Evolutionary conservation across 805 yeast genomes (phyloP), one percentile per base, ranked within the genome.

Genomic region (Kodamaea leandrae): DNA sequence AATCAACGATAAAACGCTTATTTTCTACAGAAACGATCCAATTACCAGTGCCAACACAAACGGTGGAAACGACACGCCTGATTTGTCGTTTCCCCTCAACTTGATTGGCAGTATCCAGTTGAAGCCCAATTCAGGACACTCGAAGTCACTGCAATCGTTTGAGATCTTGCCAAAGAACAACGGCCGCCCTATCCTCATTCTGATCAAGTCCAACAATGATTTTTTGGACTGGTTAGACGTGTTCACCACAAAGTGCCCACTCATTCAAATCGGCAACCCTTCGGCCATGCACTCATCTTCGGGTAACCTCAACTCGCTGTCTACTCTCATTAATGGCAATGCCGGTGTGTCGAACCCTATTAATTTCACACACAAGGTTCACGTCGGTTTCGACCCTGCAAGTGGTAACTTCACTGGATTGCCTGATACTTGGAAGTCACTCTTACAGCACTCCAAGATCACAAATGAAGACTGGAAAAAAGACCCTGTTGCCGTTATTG

Each of bases 281-380:
- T 40, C 45, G 14, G 25, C 42, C 6, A 20, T 18, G 13, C 19
- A 13, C 13, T 15, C 23, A 24, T 16, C 29, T 12, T 9, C 43
- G n/a, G 36, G 39, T 13, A 34, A 29, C 36, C 15, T 33, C 21
- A 40, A 33, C 18, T 15, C 37, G 16, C 33, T 43, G 24, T 39
- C 45, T 12, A 21, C 42, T 5, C 39, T 43, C 12, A 34, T 42
- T 7, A 46, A 41, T 36, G 68, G 63, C 17, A 51, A 68, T 56
- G 64, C 73, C 3, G 71, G 66, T 6, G 96, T 93, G 8, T 89
- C 97, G 2, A 82, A 82, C 28, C 99, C 99, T 6, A 86, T 91
- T 13, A 90, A 91, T 61, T 91, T 91, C 61, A 88, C 96, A 8
- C 99, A 95, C 60, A 86, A 83, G 55, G 96, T 90, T 13, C 93